Evolutionary conservation across 768 basidiomycete species (phyloP), one percentile per base, ranked within the genome.

Genomic region (Amyloporia xantha): DNA sequence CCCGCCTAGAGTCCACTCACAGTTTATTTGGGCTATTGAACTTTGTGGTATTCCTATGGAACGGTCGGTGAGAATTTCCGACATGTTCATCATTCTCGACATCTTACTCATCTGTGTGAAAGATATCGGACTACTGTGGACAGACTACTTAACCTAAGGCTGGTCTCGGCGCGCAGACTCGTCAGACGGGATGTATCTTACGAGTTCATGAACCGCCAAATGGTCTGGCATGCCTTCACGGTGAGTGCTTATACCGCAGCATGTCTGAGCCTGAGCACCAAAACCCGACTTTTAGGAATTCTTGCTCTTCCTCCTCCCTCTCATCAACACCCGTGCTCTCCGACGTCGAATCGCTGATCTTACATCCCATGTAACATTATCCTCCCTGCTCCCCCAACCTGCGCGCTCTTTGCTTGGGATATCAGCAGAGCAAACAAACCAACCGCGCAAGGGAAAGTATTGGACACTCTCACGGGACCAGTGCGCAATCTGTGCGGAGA

Each of bases 141-240:
- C 62, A 74, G 96, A 41, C 53, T 96, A 19, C 71, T 97, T 13
- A 66, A 72, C 21, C 77, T 99, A 72, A 72, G 74, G 25, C 78
- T 97, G 2, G 76, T 84, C 0, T 86, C 94, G 3, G 74, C 86
- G 0, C 78, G 81, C 26, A 70, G 75, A 36, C 76, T 84, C 27
- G 75, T 83, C 28, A 82, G 79, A 52, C 80, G 88, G 15, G 85
- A 94, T 57, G 88, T 98, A 44, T 95, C 90, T 60, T 99, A 96
- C 66, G 96, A 98, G 61, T 98, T 93, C 60, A 95, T 98, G 91
- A 97, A 98, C 59, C 87, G 96, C 56, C 95, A 98, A 66, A 89
- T 99, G 78, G 96, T 99, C 47, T 99, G 96, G 96, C 91, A 94
- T 62, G 90, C 92, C 0, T 95, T 98, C 65, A 98, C 96, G 5